These are phyloP conservation scores for Pseudocercospora fijiensis DNA, from an alignment of 2,329 filamentous ascomycete genomes.

Conservation along the genomic window DNA sequence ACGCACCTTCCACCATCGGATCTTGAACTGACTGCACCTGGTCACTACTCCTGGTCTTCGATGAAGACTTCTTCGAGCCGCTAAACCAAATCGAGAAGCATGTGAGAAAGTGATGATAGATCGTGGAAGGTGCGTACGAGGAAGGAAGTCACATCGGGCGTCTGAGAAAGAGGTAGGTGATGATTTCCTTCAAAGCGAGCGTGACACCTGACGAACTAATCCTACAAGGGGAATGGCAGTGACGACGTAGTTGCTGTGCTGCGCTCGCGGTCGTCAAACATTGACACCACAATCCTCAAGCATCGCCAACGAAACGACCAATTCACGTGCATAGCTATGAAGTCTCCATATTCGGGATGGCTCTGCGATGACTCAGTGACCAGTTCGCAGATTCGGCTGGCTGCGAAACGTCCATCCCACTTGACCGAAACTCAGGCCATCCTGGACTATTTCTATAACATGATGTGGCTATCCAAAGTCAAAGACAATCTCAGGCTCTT, in stretches of 20 bases:
- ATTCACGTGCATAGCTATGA: neutral
- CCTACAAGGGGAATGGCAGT: neutral
- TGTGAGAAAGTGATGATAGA: too few relatives aligned
- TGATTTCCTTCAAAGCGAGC: neutral
- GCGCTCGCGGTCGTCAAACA: neutral
- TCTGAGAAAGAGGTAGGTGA: neutral
- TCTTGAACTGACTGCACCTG: too few relatives aligned
- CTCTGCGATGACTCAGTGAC: neutral
- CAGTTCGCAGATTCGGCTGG: neutral
- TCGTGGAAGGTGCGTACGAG: too few relatives aligned
- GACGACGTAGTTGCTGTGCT: neutral
- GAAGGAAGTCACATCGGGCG: too few relatives aligned
- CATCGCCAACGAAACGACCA: neutral
- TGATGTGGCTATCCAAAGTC: neutral
- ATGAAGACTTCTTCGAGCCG: too few relatives aligned
- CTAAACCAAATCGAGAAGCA: too few relatives aligned
- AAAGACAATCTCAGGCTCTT: neutral
- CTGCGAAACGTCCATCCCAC: neutral
- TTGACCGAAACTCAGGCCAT: neutral
- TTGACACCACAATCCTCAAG: neutral
- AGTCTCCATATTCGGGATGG: neutral
- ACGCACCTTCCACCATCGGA: too few relatives aligned
- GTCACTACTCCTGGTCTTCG: too few relatives aligned
- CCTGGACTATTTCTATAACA: neutral
- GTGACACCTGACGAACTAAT: neutral